Evolutionary conservation across 2,329 filamentous ascomycete genomes (phyloP).

Genomic region (Blastomyces percursus): DNA sequence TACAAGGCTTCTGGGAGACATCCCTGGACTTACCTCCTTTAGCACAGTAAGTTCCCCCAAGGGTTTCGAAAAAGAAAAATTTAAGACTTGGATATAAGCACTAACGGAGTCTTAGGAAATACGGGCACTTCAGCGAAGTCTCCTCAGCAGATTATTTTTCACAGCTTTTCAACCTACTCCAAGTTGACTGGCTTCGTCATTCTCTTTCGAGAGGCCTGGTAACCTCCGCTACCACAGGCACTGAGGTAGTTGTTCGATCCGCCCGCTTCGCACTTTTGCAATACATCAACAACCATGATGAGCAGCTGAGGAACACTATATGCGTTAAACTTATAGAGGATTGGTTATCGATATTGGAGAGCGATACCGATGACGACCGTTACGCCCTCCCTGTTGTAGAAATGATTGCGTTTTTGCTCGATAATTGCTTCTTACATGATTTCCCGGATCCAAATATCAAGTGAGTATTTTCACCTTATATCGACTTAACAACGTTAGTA

Average conservation of each 20-base stretch:
- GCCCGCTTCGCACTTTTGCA: slow-evolving; percentile 33
- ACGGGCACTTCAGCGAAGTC: slow-evolving; percentile 36
- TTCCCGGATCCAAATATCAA: slow-evolving; percentile 37
- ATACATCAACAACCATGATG: slow-evolving; percentile 21
- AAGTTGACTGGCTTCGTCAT: slow-evolving; percentile 27
- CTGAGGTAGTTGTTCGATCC: slow-evolving; percentile 35
- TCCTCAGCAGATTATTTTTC: slow-evolving; percentile 35
- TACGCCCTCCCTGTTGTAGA: slow-evolving; percentile 66
- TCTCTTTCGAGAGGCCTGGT: slow-evolving; percentile 34
- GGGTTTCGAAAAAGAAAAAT: slow-evolving; percentile 10
- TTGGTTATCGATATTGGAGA: slow-evolving; percentile 45
- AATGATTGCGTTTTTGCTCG: slow-evolving; percentile 64
- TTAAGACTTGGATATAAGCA: neutral
- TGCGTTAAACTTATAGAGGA: slow-evolving; percentile 40
- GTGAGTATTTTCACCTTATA: slow-evolving; percentile 13
- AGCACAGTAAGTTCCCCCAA: slow-evolving; percentile 31
- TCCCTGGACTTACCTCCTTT: slow-evolving; percentile 25
- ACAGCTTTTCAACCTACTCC: slow-evolving; percentile 30
- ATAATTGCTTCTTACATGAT: slow-evolving; percentile 38
- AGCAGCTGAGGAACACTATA: slow-evolving; percentile 26
- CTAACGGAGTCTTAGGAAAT: slow-evolving; percentile 22
- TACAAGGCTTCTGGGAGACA: slow-evolving; percentile 33
- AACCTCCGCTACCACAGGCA: slow-evolving; percentile 35
- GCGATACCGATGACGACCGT: slow-evolving; percentile 51
- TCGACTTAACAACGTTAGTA: neutral